phyloP scores from a whole-genome alignment of 1,139 yeast genomes.

The Spathaspora sp. region DNA sequence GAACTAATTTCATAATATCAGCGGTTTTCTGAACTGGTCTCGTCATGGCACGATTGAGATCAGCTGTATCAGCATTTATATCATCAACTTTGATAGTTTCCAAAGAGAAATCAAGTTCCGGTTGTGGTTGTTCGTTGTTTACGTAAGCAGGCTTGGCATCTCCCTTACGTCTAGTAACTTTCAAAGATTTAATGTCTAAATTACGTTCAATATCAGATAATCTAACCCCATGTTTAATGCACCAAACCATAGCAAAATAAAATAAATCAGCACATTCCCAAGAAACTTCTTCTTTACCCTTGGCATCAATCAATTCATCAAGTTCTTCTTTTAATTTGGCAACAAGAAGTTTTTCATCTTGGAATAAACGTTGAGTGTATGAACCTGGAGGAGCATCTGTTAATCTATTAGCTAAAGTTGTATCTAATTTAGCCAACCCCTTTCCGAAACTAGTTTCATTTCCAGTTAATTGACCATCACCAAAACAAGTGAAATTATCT shows the following conservation, averaged over 20 bases:
- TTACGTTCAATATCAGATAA: constrained; percentile 81
- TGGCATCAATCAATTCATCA: constrained; percentile 91
- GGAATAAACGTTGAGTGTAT: constrained; percentile 83
- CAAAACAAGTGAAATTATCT: constrained; percentile 72
- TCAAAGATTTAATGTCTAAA: constrained; percentile 77
- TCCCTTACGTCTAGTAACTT: constrained; percentile 91
- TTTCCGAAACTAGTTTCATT: constrained; percentile 46
- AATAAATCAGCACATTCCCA: constrained; percentile 98
- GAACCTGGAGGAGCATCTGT: constrained; percentile 83
- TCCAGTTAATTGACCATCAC: constrained; percentile 35
- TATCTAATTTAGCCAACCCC: constrained; percentile 68
- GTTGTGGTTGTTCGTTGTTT: constrained; percentile 19
- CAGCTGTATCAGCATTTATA: constrained; percentile 42
- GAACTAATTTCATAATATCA: constrained; percentile 87
- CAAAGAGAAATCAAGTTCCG: constrained; percentile 50
- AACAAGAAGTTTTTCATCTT: constrained; percentile 67
- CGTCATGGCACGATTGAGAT: constrained; percentile 58
- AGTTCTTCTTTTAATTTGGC: constrained; percentile 96
- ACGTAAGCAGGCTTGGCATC: constrained; percentile 85
- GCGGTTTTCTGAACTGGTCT: constrained; percentile 92
- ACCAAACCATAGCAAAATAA: constrained; percentile 87
- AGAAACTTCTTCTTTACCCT: constrained; percentile 61
- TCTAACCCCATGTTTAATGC: constrained; percentile 77
- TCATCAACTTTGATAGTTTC: constrained; percentile 52
- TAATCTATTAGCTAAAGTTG: constrained; percentile 55